A percentile compares a stretch with the other conserved stretches of the same genome.
phyloP scores from a whole-genome alignment of 306 rosid species.

The Prinsepia uniflora region DNA sequence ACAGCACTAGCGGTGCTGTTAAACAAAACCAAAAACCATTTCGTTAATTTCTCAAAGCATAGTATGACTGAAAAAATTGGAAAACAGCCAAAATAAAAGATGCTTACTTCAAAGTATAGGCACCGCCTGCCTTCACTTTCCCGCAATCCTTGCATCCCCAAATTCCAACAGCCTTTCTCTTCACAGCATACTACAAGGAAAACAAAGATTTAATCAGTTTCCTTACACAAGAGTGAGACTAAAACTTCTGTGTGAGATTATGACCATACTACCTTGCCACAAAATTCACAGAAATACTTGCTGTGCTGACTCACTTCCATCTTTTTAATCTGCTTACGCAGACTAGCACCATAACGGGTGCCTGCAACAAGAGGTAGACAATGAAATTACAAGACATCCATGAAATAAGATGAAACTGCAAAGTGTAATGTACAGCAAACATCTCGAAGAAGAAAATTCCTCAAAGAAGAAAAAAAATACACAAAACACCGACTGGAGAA shows the following conservation, averaged over 20 bases:
- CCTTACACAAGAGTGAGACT: not conserved
- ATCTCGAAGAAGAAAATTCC: no score
- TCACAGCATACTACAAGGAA: constrained; percentile 64
- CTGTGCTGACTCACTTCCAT: constrained; percentile 96
- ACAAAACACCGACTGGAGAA: no score
- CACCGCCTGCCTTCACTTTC: constrained; percentile 84
- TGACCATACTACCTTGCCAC: constrained; percentile 58
- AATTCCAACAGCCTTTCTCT: constrained; percentile 83
- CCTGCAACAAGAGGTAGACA: constrained; percentile 32
- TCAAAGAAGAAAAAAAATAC: not conserved
- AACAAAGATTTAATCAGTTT: not conserved
- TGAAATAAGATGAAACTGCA: no score
- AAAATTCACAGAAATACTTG: constrained; percentile 82
- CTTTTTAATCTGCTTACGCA: constrained; percentile 91
- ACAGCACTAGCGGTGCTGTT: constrained; percentile 83
- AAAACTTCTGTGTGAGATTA: not conserved
- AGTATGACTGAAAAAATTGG: not conserved
- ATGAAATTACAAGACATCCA: no score
- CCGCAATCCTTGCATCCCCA: constrained; percentile 96
- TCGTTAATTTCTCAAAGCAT: not conserved
- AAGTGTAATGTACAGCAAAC: no score
- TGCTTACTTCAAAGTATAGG: constrained; percentile 72
- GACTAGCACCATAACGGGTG: constrained; percentile 88
- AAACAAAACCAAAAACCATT: constrained; percentile 10
- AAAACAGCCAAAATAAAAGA: not conserved